phyloP scores from a whole-genome alignment of 2,329 filamentous ascomycete genomes.

The Diaporthe aspalathi region DNA sequence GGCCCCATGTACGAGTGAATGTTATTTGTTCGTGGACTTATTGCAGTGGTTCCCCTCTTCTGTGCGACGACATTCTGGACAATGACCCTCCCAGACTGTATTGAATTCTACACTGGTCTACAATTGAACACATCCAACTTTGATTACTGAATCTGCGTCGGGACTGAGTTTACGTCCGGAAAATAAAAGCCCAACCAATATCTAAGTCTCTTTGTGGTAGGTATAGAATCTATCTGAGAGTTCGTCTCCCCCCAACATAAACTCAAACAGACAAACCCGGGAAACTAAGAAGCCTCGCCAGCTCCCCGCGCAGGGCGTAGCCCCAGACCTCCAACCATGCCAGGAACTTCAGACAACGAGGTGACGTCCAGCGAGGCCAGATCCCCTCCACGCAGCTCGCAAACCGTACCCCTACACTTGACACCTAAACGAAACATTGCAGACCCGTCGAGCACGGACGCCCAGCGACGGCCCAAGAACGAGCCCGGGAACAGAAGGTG shows the following conservation, averaged over 20 bases:
- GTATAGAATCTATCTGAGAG: background rate
- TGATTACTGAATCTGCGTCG: background rate
- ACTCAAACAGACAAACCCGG: background rate
- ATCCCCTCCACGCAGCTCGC: too few relatives aligned
- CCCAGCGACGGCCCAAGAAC: constrained; percentile 5
- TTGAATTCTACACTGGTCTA: background rate
- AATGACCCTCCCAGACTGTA: background rate
- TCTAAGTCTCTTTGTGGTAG: background rate
- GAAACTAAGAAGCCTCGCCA: background rate
- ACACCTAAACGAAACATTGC: background rate
- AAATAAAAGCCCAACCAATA: background rate
- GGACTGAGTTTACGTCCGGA: background rate
- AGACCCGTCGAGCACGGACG: constrained; percentile 6
- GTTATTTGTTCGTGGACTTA: too few relatives aligned
- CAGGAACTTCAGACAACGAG: too few relatives aligned
- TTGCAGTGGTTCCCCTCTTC: background rate
- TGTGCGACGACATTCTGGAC: background rate
- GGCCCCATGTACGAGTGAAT: too few relatives aligned
- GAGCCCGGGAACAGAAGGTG: constrained; percentile 1
- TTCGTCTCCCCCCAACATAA: background rate
- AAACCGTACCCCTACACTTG: too few relatives aligned
- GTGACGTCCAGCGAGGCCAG: too few relatives aligned
- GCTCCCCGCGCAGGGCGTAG: background rate
- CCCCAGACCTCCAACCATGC: too few relatives aligned
- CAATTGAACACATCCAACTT: background rate